phyloP scores from a whole-genome alignment of 2,329 filamentous ascomycete genomes.

The Cordyceps militaris region DNA sequence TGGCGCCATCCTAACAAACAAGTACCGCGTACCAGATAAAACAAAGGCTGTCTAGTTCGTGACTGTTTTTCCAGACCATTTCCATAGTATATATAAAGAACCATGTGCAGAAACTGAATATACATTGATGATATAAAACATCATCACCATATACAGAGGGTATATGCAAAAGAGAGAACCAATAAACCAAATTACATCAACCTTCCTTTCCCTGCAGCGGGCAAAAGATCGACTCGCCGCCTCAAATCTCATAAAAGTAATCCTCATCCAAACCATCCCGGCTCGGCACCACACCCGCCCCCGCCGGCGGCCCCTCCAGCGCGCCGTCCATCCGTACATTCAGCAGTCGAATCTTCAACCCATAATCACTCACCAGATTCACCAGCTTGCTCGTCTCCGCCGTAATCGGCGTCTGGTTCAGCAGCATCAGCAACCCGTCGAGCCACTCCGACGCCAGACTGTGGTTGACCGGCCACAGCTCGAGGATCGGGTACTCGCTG shows the following conservation, averaged over 20 bases:
- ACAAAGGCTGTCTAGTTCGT: background rate
- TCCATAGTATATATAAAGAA: background rate
- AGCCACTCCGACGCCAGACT: slow-evolving; percentile 92
- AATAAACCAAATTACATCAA: background rate
- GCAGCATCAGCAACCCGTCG: slow-evolving; percentile 87
- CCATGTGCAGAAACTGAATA: background rate
- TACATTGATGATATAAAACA: slow-evolving; percentile 1
- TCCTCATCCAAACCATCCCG: slow-evolving; percentile 83
- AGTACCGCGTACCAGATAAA: background rate
- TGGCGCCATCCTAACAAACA: background rate
- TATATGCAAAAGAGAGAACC: slow-evolving; percentile 13
- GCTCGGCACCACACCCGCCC: slow-evolving; percentile 69
- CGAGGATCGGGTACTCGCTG: slow-evolving; percentile 69
- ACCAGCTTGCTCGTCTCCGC: slow-evolving; percentile 89
- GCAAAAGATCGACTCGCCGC: background rate
- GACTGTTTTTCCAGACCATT: background rate
- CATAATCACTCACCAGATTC: slow-evolving; percentile 78
- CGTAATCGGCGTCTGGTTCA: slow-evolving; percentile 95
- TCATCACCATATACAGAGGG: slow-evolving; percentile 9
- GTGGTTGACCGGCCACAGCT: slow-evolving; percentile 73
- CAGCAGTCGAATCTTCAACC: slow-evolving; percentile 82
- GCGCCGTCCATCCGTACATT: slow-evolving; percentile 81
- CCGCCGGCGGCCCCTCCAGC: slow-evolving; percentile 59
- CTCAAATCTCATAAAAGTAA: slow-evolving; percentile 77
- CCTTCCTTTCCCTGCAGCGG: background rate